Base-by-base conservation (phyloP, 2,329 filamentous ascomycete genomes). In the Colletotrichum phormii region DNA sequence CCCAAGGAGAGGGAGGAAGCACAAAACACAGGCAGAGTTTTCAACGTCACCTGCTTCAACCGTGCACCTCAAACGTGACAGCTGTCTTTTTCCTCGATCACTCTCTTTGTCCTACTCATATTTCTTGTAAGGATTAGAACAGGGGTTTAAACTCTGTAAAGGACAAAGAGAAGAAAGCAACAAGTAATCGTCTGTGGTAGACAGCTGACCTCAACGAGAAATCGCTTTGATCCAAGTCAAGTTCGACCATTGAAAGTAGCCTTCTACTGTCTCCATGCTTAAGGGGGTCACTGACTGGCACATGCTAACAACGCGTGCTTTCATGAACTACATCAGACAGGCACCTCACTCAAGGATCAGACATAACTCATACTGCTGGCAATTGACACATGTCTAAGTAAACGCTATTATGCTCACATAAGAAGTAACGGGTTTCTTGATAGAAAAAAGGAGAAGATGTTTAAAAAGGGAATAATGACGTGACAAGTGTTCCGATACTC, bases 401-500 rank as follows among this genome's bases (percentile, higher is more conserved):
- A n/a, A n/a, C 15, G 42, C 42, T 49, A n/a, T 49, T 9, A 49
- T 49, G 42, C 29, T 54, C 60, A 35, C 46, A 53, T 9, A 18
- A n/a, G 33, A 35, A 33, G 60, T 26, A 24, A 35, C 29, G 22
- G 15, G 26, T 5, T 55, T 35, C 46, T 54, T 58, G 26, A 26
- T 63, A 31, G 12, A 42, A 37, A 18, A 33, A n/a, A 18, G 5
- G 67, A 60, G 61, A 72, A 71, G 49, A 60, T 58, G 63, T 69
- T 59, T 58, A 68, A 53, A 49, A 67, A 67, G 26, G 61, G 71
- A 77, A 72, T 72, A 63, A 72, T 54, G 60, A 72, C 55, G 35
- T 71, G 66, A 42, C 35, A 42, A 59, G 60, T 55, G 49, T 54
- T 72, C 54, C 59, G 7, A 57, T 70, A 71, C 55, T 82, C 76